Conservation (phyloP, 2,329 filamentous ascomycete species). For the Aspergillus sp. region DNA sequence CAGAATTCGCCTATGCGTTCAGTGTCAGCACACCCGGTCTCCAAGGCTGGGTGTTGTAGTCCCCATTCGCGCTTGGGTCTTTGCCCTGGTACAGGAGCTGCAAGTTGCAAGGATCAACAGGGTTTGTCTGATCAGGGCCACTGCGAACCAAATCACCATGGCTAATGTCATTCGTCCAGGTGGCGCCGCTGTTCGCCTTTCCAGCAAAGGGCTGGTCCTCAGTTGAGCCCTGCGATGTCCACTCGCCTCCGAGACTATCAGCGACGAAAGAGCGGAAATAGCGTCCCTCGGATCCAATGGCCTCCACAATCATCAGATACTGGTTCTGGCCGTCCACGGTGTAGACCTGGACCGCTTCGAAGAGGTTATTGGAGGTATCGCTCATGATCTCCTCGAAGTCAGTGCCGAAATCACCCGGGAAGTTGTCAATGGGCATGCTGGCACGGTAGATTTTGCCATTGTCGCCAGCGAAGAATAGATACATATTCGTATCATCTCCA, state of each 20-base stretch:
- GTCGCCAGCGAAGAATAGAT: slow-evolving; percentile 67
- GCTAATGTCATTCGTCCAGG: slow-evolving; percentile 67
- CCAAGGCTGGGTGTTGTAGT: slow-evolving; percentile 57
- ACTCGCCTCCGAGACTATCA: slow-evolving; percentile 54
- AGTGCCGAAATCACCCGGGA: slow-evolving; percentile 61
- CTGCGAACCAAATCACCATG: slow-evolving; percentile 62
- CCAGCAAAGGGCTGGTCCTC: slow-evolving; percentile 65
- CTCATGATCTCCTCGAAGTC: slow-evolving; percentile 51
- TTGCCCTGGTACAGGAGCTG: slow-evolving; percentile 65
- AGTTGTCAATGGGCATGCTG: slow-evolving; percentile 62
- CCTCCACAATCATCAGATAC: slow-evolving; percentile 70
- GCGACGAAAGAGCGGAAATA: slow-evolving; percentile 69
- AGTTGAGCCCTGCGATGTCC: slow-evolving; percentile 58
- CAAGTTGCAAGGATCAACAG: slow-evolving; percentile 64
- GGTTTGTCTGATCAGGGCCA: slow-evolving; percentile 62
- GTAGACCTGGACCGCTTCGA: slow-evolving; percentile 68
- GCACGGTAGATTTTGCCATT: slow-evolving; percentile 66
- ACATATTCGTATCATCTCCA: slow-evolving; percentile 61
- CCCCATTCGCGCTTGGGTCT: slow-evolving; percentile 40
- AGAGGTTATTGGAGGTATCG: slow-evolving; percentile 58
- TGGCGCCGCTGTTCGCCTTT: slow-evolving; percentile 63
- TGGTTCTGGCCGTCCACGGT: slow-evolving; percentile 54
- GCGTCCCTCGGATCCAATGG: slow-evolving; percentile 57
- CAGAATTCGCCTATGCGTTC: too few relatives aligned
- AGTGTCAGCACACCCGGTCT: slow-evolving; percentile 43